These are phyloP conservation scores for Guadua angustifolia DNA, from an alignment of 176 grass and related monocot species.

Conservation along the genomic window DNA sequence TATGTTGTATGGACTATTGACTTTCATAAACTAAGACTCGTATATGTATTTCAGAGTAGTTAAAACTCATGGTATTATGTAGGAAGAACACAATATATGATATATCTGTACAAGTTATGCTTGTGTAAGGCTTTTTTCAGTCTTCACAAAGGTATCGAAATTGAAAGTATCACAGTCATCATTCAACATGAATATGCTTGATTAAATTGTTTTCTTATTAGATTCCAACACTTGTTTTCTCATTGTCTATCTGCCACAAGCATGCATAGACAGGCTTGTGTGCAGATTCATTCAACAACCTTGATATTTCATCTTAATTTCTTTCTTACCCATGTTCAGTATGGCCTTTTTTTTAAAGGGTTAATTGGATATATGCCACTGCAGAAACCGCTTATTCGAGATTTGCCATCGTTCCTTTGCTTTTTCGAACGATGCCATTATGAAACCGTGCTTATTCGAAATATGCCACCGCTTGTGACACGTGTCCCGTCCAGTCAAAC, in stretches of 20 bases:
- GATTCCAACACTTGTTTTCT: background rate
- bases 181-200: slow-evolving; percentile 28
- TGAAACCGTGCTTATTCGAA: too few relatives aligned
- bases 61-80: background rate
- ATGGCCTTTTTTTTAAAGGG: background rate
- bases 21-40: background rate
- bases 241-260: background rate
- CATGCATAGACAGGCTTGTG: slow-evolving; percentile 1
- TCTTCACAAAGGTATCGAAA: background rate
- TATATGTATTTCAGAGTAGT: slow-evolving; percentile 1
- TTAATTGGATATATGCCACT: too few relatives aligned
- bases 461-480: too few relatives aligned
- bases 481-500: too few relatives aligned
- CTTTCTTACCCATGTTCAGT: background rate
- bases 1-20: slow-evolving; percentile 27
- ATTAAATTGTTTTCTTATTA: slow-evolving; percentile 22
- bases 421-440: too few relatives aligned
- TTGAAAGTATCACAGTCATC: background rate
- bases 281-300: slow-evolving; percentile 4
- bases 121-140: background rate
- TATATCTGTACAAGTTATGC: slow-evolving; percentile 4
- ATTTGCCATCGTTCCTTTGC: too few relatives aligned
- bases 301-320: slow-evolving; percentile 7
- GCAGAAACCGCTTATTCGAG: too few relatives aligned
- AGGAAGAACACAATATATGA: slow-evolving; percentile 8